These are phyloP conservation scores for Sporothrix curviconia DNA, from an alignment of 2,329 filamentous ascomycete species.

Conservation along the genomic window DNA sequence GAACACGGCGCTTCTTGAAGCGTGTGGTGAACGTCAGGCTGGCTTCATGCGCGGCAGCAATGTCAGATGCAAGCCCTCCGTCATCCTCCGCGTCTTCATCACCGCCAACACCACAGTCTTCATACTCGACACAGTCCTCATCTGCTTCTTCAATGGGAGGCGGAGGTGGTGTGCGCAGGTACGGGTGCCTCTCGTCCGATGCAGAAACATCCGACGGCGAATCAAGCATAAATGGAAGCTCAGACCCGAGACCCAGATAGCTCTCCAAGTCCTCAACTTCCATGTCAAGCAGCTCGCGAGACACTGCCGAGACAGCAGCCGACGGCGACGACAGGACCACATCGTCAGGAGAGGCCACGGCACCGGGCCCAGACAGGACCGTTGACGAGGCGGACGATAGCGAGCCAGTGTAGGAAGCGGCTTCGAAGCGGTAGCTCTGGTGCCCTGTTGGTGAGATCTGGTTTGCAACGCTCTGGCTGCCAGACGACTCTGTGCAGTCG, in stretches of 20 bases:
- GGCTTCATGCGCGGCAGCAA: constrained; percentile 29
- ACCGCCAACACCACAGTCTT: constrained; percentile 20
- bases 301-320: constrained; percentile 48
- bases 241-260: constrained; percentile 16
- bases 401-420: constrained; percentile 17
- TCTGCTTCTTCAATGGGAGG: constrained; percentile 19
- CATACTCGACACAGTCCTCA: constrained; percentile 25
- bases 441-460: neutral
- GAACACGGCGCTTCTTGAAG: constrained; percentile 40
- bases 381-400: constrained; percentile 12
- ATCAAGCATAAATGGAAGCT: constrained; percentile 1
- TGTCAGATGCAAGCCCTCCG: constrained; percentile 28
- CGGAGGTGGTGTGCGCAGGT: constrained; percentile 9
- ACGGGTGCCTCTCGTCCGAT: neutral
- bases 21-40: constrained; percentile 39
- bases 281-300: constrained; percentile 40
- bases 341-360: constrained; percentile 20
- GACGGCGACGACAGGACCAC: constrained; percentile 42
- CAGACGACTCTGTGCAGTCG: constrained; percentile 4
- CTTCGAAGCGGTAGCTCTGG: constrained; percentile 23
- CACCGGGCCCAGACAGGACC: constrained; percentile 1
- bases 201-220: constrained; percentile 4
- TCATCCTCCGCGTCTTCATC: constrained; percentile 23
- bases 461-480: neutral
- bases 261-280: constrained; percentile 35